Base-by-base conservation (phyloP, 192 early-diverging fungal genomes). In the Coemansia sp. region DNA sequence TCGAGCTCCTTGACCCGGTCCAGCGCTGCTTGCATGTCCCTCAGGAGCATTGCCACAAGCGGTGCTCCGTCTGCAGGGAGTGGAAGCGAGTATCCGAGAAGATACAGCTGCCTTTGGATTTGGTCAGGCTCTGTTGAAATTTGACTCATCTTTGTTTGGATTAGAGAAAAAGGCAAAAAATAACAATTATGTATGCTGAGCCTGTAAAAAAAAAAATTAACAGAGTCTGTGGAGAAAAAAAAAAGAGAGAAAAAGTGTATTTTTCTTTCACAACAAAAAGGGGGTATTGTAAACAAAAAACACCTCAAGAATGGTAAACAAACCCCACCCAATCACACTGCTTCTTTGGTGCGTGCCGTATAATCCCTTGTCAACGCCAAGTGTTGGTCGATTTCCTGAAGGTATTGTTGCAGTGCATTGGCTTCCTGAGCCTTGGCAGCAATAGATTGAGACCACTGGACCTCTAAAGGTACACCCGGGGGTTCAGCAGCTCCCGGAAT, bases 1-100 rank as follows among this genome's bases (percentile, higher is more conserved):
- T 82, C 74, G 0, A 82, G 71, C 53, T 72, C 74, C 39, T 82
- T 82, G 8, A 82, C 71, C 1, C 68, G 63, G 74, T 68, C 69
- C 15, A 82, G 61, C n/a, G 79, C 42, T 0, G 71, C 63, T 60
- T 82, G 79, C 66, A 82, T 58, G 71, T 82, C 79, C 46, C 59
- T 63, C 4, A 82, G 61, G 13, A 82, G 61, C 45, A 61, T 65
- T 31, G 68, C 52, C 1, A 73, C 79, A 3, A 82, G 64, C 30
- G 12, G 48, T 7, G 52, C 68, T 1, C 64, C 74, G 6, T 77
- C 71, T 0, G 65, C 35, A 0, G 79, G 79, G 55, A 82, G 51
- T 15, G 63, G 43, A 16, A 72, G 71, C 21, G 79, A 70, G 61
- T 82, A 82, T 21, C 79, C 74, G 15, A 82, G 71, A 35, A 75